A percentile compares a stretch with the other conserved stretches of the same genome.
Conservation (phyloP, 306 rosid species). For the Lupinus albus region DNA sequence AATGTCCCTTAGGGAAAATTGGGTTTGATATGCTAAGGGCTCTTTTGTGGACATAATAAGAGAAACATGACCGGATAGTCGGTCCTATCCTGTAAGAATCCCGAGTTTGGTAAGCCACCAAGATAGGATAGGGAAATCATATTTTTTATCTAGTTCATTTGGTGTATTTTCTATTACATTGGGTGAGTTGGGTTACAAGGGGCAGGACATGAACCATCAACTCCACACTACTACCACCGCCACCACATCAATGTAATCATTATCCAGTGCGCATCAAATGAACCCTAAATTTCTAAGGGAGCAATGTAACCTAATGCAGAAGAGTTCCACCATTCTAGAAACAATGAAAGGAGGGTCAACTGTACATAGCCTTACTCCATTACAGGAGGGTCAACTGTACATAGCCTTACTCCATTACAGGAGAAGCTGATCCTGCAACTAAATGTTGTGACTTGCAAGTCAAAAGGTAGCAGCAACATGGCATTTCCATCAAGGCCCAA, state of each 20-base stretch:
- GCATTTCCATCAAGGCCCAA: not conserved
- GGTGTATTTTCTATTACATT: too few species aligned
- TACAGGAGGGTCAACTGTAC: not conserved
- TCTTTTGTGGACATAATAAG: too few species aligned
- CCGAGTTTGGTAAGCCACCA: too few species aligned
- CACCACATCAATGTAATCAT: too few species aligned
- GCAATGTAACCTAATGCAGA: not conserved
- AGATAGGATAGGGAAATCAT: too few species aligned
- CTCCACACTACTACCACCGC: too few species aligned
- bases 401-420: not conserved
- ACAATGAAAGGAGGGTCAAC: not conserved
- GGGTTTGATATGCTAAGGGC: not conserved
- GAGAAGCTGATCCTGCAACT: not conserved
- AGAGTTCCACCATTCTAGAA: not conserved
- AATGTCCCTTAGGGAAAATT: not conserved
- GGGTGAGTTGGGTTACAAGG: too few species aligned
- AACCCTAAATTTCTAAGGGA: not conserved
- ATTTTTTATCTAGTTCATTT: too few species aligned
- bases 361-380: not conserved
- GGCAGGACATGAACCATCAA: too few species aligned
- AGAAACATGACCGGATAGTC: too few species aligned
- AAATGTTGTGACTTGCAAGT: not conserved
- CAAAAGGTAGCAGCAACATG: constrained; percentile 2
- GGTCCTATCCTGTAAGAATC: too few species aligned
- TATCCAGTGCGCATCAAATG: too few species aligned